Evolutionary conservation across 139 green algal genomes (phyloP).

Genomic region (Desmodesmus armatus): DNA sequence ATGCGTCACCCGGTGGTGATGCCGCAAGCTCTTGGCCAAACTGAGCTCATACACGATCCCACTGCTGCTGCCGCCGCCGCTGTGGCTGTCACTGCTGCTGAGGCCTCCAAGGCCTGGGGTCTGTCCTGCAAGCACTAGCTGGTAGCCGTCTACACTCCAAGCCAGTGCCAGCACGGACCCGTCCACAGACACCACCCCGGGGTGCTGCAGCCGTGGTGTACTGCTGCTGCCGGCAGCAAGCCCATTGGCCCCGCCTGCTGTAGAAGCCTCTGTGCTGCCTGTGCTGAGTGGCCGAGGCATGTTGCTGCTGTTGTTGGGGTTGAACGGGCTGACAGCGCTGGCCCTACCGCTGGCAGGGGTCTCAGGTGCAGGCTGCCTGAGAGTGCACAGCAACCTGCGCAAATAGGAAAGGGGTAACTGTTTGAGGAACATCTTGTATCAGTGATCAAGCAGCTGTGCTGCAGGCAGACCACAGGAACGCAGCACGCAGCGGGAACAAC

Average conservation of each 20-base stretch:
- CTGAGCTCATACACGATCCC: conserved; percentile 66
- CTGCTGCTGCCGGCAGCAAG: neutral
- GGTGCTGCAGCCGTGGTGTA: neutral
- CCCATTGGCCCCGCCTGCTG: neutral
- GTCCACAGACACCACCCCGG: conserved; percentile 49
- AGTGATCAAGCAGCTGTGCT: too few species aligned
- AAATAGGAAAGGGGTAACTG: too few species aligned
- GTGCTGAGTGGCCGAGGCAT: too few species aligned
- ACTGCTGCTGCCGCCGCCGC: conserved; percentile 20
- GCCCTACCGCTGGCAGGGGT: conserved; percentile 15
- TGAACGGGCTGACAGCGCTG: neutral
- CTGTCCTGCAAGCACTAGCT: conserved; percentile 60
- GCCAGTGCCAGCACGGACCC: conserved; percentile 62
- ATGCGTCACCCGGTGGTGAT: conserved; percentile 57
- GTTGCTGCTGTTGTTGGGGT: too few species aligned
- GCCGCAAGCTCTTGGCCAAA: conserved; percentile 67
- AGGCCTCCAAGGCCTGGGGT: too few species aligned
- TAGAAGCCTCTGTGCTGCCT: neutral
- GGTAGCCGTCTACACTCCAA: conserved; percentile 74
- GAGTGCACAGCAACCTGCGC: conserved; percentile 83
- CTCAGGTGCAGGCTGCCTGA: conserved; percentile 62
- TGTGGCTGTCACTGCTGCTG: conserved; percentile 19
- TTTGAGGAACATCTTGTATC: too few species aligned
- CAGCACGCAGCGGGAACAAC: too few species aligned
- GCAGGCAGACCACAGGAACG: too few species aligned